Conservation (phyloP, 805 yeast species). For the Candida taoyuanica region DNA sequence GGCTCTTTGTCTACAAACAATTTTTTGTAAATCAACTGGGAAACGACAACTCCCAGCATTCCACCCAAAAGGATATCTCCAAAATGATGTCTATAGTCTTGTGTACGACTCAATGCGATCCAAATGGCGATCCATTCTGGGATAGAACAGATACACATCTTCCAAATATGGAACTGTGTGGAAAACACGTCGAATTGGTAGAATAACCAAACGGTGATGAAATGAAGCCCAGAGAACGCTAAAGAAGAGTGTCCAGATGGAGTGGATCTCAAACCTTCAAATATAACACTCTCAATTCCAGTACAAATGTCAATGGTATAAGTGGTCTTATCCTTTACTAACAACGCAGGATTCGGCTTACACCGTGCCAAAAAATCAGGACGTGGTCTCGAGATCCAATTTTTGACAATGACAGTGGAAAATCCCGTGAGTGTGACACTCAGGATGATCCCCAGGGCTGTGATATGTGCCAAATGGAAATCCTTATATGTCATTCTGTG, state of each 20-base stretch:
- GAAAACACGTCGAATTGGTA: slow-evolving; percentile 27
- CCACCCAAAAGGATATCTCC: slow-evolving; percentile 78
- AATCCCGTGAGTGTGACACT: slow-evolving; percentile 14
- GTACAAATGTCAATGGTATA: slow-evolving; percentile 51
- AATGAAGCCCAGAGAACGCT: slow-evolving; percentile 63
- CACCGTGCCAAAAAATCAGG: slow-evolving; percentile 91
- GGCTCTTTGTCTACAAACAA: slow-evolving; percentile 21
- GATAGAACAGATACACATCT: slow-evolving; percentile 41
- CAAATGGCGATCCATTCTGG: slow-evolving; percentile 68
- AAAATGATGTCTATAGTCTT: slow-evolving; percentile 90
- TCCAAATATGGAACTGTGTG: slow-evolving; percentile 43
- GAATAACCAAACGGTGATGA: slow-evolving; percentile 54
- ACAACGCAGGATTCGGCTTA: slow-evolving; percentile 48
- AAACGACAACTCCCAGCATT: slow-evolving; percentile 44
- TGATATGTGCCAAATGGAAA: slow-evolving; percentile 13
- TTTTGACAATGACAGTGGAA: slow-evolving; percentile 48
- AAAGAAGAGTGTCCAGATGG: slow-evolving; percentile 78
- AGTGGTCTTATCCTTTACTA: slow-evolving; percentile 12
- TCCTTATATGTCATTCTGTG: slow-evolving; percentile 7
- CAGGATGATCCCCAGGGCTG: slow-evolving; percentile 10
- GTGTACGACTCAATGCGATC: slow-evolving; percentile 80
- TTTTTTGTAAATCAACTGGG: slow-evolving; percentile 16
- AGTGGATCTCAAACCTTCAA: slow-evolving; percentile 74
- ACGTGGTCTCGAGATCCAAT: slow-evolving; percentile 80
- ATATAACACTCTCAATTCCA: slow-evolving; percentile 34